Conservation (phyloP, 208 protist genomes). For the Trichomonas vaginalis region DNA sequence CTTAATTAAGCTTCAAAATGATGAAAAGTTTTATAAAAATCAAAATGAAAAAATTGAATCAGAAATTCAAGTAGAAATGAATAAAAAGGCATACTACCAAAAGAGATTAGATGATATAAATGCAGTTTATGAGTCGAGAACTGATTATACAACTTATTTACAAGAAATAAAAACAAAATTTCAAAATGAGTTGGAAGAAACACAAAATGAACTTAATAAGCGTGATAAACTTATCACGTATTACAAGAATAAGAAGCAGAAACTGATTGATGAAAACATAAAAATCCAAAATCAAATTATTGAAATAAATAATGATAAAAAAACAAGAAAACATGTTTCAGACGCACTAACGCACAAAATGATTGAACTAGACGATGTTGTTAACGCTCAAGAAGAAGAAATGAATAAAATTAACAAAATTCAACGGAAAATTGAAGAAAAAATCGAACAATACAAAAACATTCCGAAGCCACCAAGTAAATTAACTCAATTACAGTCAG, state of each 20-base stretch:
- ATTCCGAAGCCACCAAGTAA: not conserved
- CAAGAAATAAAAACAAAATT: not conserved
- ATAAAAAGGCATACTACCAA: not conserved
- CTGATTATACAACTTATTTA: not conserved
- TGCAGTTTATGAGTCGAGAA: not conserved
- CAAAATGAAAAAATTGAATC: not conserved
- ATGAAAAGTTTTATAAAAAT: not conserved
- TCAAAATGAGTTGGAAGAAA: not conserved
- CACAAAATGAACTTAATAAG: not conserved
- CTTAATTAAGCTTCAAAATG: not conserved
- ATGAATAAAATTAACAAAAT: not conserved
- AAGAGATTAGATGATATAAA: not conserved
- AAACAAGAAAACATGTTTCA: not conserved
- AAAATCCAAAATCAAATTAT: not conserved
- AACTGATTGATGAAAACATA: not conserved
- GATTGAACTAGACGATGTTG: not conserved
- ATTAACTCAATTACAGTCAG: not conserved
- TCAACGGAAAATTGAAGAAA: not conserved
- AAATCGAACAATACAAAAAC: not conserved
- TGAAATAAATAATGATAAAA: not conserved
- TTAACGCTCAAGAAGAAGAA: not conserved
- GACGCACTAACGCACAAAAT: not conserved
- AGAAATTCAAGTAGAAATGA: not conserved
- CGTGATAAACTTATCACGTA: not conserved
- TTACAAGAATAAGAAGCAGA: not conserved